Base-by-base conservation (phyloP, 768 basidiomycete species). In the Hebeloma cylindrosporum region DNA sequence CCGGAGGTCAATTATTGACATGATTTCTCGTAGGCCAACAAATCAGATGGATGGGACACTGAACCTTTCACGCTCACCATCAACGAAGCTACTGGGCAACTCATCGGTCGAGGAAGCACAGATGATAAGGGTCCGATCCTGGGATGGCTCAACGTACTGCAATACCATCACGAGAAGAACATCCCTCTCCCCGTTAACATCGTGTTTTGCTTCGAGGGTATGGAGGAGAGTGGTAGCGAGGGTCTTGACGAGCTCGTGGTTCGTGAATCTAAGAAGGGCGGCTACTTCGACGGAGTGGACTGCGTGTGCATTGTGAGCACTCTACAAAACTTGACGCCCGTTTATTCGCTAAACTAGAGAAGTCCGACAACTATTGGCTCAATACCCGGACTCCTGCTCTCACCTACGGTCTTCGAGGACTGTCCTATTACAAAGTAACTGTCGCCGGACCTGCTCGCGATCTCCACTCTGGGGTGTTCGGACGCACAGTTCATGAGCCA, bases 311-410 rank as follows among this genome's bases (percentile, higher is more conserved):
- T 97, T 58, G 87, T 88, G 56, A 58, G 82, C 69, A 7, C 29
- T 31, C 18, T 31, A 30, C 23, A 25, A 13, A 21, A 20, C 7
- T 23, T 44, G 18, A 48, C 45, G 33, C 14, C 1, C 13, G 22
- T 10, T 31, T 20, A 7, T 26, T 20, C 28, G 53, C 17, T 45
- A 10, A 23, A 27, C 20, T 11, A 18, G 20, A 23, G 26, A 54
- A 89, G 87, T 85, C 84, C 25, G 94, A 96, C 66, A 95, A 94
- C 69, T 95, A 94, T 68, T 96, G 94, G 94, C 68, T 91, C 39
- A 89, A 89, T 65, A 80, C 80, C 0, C 82, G 85, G 32, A 89
- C 85, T 3, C 88, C 88, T 0, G 83, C 76, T 28, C 62, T 91
- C 43, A 95, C 93, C 0, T 94, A 93, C 55, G 93, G 93, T 46